A percentile compares a stretch with the other conserved stretches of the same genome.
Conservation (phyloP, 176 grass and related monocot species). For the Cenchrus americanus region DNA sequence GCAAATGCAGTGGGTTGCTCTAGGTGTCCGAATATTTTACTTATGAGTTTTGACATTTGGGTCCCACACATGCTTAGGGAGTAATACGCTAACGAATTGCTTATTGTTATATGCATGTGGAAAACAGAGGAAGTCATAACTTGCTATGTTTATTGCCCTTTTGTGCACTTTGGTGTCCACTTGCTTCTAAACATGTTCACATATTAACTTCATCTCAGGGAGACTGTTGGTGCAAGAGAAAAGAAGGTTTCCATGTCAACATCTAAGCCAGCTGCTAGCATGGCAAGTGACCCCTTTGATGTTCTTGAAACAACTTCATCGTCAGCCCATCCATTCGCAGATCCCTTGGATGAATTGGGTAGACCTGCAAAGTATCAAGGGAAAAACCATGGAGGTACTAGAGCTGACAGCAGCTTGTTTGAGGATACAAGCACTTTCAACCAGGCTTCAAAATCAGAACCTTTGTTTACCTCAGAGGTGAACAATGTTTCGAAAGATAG, state of each 20-base stretch:
- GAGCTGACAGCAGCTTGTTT: conserved; percentile 50
- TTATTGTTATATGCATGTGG: not conserved
- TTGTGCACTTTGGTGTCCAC: not conserved
- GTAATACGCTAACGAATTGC: not conserved
- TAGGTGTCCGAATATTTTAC: not conserved
- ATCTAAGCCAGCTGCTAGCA: conserved; percentile 52
- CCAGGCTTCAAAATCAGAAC: conserved; percentile 54
- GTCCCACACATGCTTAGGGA: not conserved
- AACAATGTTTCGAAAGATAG: conserved; percentile 46
- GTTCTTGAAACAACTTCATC: conserved; percentile 76
- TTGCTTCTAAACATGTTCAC: not conserved
- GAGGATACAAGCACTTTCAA: conserved; percentile 60
- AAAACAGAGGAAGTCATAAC: not conserved
- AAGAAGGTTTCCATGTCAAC: conserved; percentile 52
- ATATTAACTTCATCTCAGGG: conserved; percentile 48
- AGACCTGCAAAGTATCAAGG: conserved; percentile 54
- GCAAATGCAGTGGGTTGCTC: not conserved
- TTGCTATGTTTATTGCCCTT: not conserved
- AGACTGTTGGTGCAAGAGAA: conserved; percentile 49
- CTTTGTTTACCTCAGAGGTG: conserved; percentile 57
- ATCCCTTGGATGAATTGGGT: conserved; percentile 65
- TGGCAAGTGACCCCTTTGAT: conserved; percentile 72
- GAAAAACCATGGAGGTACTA: conserved; percentile 40
- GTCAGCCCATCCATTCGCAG: conserved; percentile 51
- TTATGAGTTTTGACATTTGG: conserved; percentile 20